Evolutionary conservation across 352 stramenopile genomes (phyloP), one percentile per base, ranked within the genome.

Genomic region (Hyaloperonospora brassicae): DNA sequence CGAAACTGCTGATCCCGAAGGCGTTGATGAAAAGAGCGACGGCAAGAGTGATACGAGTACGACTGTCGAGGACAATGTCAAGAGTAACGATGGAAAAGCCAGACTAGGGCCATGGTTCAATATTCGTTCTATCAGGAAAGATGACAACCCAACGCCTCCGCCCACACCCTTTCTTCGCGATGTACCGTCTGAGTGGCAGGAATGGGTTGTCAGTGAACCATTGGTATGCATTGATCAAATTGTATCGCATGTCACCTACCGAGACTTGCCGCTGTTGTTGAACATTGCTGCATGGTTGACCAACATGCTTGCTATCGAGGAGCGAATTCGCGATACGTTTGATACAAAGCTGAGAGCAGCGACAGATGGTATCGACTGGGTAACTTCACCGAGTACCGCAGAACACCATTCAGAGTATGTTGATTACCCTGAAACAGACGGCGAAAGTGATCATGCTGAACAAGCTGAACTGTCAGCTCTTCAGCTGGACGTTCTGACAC

Each of bases 251-350:
- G 43, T 91, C 1, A 74, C 81, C 5, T 92, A 87, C 47, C 79
- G 76, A 50, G 81, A 92, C 45, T 57, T 92, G 36, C 79, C 81
- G 8, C 47, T 86, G 13, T 52, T 92, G 31, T 52, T 89, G 39
- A 85, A 79, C 46, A 79, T 87, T 40, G 62, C 46, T 39, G 49
- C 62, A 0, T 66, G 59, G 3, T 47, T 84, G 11, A 55, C 50
- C 27, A 76, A 59, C 45, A 62, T 79, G 43, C 52, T 73, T 46
- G 49, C 47, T 36, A 67, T 68, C 5, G 74, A 84, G 45, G 61
- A 75, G 43, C 75, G 68, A 40, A 61, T 80, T 50, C 67, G 69
- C 14, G 50, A 66, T 60, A 66, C 59, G 13, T 77, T 80, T 38
- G 45, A 58, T 34, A 52, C 70, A 30, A 56, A 55, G 13, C 49